Conservation (phyloP, 805 yeast species). For the Wickerhamiella siamensis region DNA sequence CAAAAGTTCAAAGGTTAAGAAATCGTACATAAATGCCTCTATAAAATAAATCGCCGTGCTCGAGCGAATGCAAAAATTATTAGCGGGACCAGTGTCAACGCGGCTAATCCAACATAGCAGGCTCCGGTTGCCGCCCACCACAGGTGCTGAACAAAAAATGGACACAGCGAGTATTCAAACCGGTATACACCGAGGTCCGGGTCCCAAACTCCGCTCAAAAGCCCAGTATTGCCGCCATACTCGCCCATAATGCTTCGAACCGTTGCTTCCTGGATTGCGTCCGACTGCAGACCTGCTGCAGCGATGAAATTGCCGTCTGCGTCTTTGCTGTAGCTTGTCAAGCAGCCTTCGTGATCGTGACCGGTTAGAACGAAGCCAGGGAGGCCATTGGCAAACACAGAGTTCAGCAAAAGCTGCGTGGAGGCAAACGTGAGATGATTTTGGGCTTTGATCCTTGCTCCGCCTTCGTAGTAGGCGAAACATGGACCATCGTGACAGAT, state of each 20-base stretch:
- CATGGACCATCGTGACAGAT: conserved; percentile 79
- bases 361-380: conserved; percentile 75
- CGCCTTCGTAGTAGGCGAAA: conserved; percentile 37
- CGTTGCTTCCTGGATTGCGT: conserved; percentile 58
- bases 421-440: conserved; percentile 64
- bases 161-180: conserved; percentile 60
- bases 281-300: conserved; percentile 12
- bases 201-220: conserved; percentile 60
- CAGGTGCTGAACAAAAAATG: conserved; percentile 73
- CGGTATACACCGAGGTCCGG: conserved; percentile 35
- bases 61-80: background rate
- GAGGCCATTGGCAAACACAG: conserved; percentile 50
- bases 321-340: conserved; percentile 35
- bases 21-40: background rate
- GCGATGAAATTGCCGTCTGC: conserved; percentile 13
- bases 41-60: background rate
- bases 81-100: conserved; percentile 10
- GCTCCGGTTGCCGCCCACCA: conserved; percentile 85
- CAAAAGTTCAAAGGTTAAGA: too few relatives aligned
- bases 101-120: conserved; percentile 29
- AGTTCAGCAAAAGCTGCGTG: conserved; percentile 50
- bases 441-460: conserved; percentile 36
- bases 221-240: conserved; percentile 75
- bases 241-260: conserved; percentile 96
- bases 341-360: conserved; percentile 94